Evolutionary conservation across 345 rosid genomes (phyloP).

Genomic region (Leavenworthia alabamica): DNA sequence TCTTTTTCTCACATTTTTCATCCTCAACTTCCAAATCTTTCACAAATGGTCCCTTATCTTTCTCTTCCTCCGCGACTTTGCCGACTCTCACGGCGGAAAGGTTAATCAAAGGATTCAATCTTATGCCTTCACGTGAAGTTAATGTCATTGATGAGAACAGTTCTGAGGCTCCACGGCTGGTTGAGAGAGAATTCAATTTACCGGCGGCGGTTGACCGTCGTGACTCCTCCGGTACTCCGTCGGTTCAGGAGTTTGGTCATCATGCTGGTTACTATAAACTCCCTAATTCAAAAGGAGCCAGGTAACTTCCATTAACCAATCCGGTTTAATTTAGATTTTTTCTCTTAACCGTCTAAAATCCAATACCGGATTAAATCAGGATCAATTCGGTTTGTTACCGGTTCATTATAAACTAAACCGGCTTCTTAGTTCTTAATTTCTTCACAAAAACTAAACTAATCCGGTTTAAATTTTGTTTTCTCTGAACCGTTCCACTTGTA

Average conservation of each 20-base stretch:
- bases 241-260: conserved; percentile 69
- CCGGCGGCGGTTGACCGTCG: conserved; percentile 32
- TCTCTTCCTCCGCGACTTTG: conserved; percentile 17
- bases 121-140: conserved; percentile 38
- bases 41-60: conserved; percentile 11
- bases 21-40: conserved; percentile 13
- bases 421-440: neutral
- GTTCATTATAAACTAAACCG: neutral
- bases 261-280: conserved; percentile 81
- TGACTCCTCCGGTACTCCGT: conserved; percentile 32
- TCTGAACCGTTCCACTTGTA: neutral
- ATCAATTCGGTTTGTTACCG: neutral
- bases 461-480: neutral
- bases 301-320: conserved; percentile 35
- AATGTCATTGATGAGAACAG: conserved; percentile 23
- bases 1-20: conserved; percentile 3
- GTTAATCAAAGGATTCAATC: conserved; percentile 48
- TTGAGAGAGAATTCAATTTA: conserved; percentile 45
- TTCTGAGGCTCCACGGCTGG: conserved; percentile 25
- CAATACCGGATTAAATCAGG: neutral
- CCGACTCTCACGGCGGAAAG: conserved; percentile 40
- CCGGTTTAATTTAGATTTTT: neutral
- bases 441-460: neutral
- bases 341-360: neutral
- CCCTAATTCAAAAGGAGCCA: conserved; percentile 63